A percentile compares a stretch with the other conserved stretches of the same genome.
These are phyloP conservation scores for Eucalyptus sp. DNA, from an alignment of 345 rosid genomes.

Conservation along the genomic window DNA sequence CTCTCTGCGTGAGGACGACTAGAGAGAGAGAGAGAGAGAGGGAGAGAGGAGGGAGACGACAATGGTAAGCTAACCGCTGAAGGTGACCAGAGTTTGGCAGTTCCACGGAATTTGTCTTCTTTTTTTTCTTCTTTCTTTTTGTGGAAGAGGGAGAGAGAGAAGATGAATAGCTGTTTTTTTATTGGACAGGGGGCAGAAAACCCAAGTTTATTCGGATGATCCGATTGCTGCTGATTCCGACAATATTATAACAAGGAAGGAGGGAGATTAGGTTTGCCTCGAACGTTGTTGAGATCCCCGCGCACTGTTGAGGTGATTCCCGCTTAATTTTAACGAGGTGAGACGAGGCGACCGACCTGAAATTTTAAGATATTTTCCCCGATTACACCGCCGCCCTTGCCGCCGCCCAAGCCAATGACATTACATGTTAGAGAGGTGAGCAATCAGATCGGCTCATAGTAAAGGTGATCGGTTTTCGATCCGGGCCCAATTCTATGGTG, in stretches of 20 bases:
- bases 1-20: not conserved
- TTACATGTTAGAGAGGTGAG: not conserved
- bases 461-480: too few species aligned
- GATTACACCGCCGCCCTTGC: not conserved
- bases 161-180: not conserved
- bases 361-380: not conserved
- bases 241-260: not conserved
- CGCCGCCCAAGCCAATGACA: not conserved
- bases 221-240: not conserved
- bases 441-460: not conserved
- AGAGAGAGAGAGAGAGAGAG: not conserved
- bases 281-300: not conserved
- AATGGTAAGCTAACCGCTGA: not conserved
- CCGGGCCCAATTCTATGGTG: rapidly evolving
- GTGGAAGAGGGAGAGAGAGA: not conserved
- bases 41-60: not conserved
- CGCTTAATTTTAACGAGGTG: not conserved
- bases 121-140: too few species aligned
- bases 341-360: not conserved
- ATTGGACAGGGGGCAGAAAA: not conserved
- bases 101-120: not conserved
- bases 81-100: not conserved
- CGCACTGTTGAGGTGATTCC: not conserved
- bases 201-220: not conserved
- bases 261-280: not conserved